Evolutionary conservation across 2,329 filamentous ascomycete species (phyloP), one percentile per base, ranked within the genome.

Genomic region (Colletotrichum costaricense): DNA sequence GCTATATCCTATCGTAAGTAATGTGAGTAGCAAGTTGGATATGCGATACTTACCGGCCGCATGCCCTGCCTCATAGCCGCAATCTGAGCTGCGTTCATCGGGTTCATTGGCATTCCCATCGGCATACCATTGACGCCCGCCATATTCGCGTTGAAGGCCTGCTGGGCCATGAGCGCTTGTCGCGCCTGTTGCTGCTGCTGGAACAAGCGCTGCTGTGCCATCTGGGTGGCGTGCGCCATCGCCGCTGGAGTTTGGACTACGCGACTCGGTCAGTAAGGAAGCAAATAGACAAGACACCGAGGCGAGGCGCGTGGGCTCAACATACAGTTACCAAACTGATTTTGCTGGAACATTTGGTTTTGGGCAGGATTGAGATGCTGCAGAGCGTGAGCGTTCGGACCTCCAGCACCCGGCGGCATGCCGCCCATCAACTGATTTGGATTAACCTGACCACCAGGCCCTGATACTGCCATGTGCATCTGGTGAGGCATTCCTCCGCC

Each of bases 391-490:
- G 90, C 88, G 82, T 91, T 93, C 72, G 90, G 90, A 67, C 86
- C 88, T 76, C 84, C 86, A 67, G 87, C 88, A 74, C 92, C 90
- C 35, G 92, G 92, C 75, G 93, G 93, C 91, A 95, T 94, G 71
- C 89, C 92, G 76, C 86, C 89, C 93, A 95, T 94, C 88, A 95
- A 90, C 69, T 91, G 89, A 33, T 89, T 90, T 78, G 93, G 92
- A 80, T 91, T 94, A 76, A 94, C 92, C 80, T 94, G 93, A 74
- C 89, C 90, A 76, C 91, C 91, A 24, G 93, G 92, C 46, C 90
- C 93, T 71, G 93, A 93, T 33, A 93, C 93, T 74, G 89, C 91
- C 85, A 94, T 93, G 77, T 93, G 92, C 77, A 92, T 88, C 82
- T 94, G 93, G 81, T 93, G 93, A 77, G 89, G 89, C 81, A 93